Conservation (phyloP, 164 flowering plant species). For the Protea cynaroides region DNA sequence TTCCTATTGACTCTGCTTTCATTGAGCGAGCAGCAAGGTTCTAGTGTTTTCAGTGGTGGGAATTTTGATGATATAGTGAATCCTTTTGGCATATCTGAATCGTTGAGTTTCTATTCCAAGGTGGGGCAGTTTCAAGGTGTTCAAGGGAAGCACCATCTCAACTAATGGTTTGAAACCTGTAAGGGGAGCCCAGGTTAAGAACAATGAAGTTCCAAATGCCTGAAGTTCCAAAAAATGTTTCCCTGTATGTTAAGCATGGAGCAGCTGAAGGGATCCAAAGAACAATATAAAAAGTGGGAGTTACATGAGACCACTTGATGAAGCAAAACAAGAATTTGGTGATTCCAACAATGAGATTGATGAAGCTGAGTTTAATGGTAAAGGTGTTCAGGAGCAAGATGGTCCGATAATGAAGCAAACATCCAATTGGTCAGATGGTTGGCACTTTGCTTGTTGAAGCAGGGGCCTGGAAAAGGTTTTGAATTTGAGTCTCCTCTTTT, state of each 20-base stretch:
- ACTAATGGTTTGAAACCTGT: constrained; percentile 22
- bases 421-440: too few species aligned
- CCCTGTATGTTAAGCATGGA: constrained; percentile 28
- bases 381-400: constrained; percentile 40
- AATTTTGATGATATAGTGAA: constrained; percentile 54
- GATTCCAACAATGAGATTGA: constrained; percentile 53
- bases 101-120: constrained; percentile 37
- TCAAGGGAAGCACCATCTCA: constrained; percentile 32
- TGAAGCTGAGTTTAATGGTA: constrained; percentile 60
- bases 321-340: constrained; percentile 40
- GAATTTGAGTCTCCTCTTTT: too few species aligned
- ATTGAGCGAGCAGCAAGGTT: constrained; percentile 89
- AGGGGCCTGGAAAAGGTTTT: too few species aligned
- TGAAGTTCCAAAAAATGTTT: constrained; percentile 36
- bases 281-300: constrained; percentile 37
- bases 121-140: constrained; percentile 32
- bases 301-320: constrained; percentile 33
- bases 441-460: too few species aligned
- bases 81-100: constrained; percentile 37
- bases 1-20: constrained; percentile 80
- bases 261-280: constrained; percentile 38
- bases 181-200: constrained; percentile 29
- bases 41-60: constrained; percentile 69
- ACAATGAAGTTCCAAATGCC: constrained; percentile 25
- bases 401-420: too few species aligned